Conservation (phyloP, 1,284 basidiomycete species). For the Xerocomus nothofagi region DNA sequence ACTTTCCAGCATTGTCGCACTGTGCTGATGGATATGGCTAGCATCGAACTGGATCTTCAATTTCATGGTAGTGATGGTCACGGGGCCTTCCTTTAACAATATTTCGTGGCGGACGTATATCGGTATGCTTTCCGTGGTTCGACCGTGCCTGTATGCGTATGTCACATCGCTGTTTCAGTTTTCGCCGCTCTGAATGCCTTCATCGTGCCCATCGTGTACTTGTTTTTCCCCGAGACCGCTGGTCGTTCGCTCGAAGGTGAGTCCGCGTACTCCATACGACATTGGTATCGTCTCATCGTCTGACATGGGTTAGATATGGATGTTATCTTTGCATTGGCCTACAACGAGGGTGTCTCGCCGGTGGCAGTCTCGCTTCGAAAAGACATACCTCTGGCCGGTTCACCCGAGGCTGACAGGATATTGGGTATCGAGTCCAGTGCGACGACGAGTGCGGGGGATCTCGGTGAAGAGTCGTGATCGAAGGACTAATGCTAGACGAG, state of each 20-base stretch:
- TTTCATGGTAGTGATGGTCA: slow-evolving; percentile 67
- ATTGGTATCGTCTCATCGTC: background rate
- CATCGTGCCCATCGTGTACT: slow-evolving; percentile 59
- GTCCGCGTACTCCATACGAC: background rate
- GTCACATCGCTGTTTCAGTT: slow-evolving; percentile 36
- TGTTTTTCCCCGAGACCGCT: slow-evolving; percentile 72
- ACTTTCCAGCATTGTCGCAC: background rate
- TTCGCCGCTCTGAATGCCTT: slow-evolving; percentile 62
- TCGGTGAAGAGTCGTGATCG: background rate
- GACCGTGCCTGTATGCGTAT: background rate
- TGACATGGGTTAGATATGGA: slow-evolving; percentile 55
- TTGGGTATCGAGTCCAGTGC: slow-evolving; percentile 37
- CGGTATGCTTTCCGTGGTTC: slow-evolving; percentile 34
- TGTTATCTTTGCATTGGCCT: slow-evolving; percentile 59
- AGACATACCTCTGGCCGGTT: slow-evolving; percentile 53
- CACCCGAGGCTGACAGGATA: slow-evolving; percentile 54
- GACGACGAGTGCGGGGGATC: slow-evolving; percentile 1
- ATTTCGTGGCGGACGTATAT: slow-evolving; percentile 67
- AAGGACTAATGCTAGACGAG: background rate
- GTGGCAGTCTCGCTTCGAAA: slow-evolving; percentile 56
- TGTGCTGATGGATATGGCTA: slow-evolving; percentile 2
- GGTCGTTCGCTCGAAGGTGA: slow-evolving; percentile 59
- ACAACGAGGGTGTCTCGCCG: slow-evolving; percentile 57
- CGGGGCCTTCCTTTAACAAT: slow-evolving; percentile 62
- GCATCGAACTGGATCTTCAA: slow-evolving; percentile 65